A percentile compares a stretch with the other conserved stretches of the same genome.
These are phyloP conservation scores for Saururus chinensis DNA, from an alignment of 164 flowering plant genomes.

Conservation along the genomic window DNA sequence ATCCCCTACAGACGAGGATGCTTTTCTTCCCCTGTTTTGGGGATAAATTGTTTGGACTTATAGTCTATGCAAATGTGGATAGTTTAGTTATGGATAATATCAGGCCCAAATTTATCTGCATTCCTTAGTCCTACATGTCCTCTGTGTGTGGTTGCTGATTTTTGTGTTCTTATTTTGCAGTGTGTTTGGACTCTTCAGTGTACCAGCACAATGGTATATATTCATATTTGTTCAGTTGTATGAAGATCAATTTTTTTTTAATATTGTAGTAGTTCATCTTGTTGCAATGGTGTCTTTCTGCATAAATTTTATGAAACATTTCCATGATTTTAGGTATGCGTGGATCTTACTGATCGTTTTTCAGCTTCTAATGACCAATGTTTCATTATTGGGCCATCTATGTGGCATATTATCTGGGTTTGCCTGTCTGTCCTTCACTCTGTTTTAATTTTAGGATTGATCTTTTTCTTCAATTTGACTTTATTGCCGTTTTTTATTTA, in stretches of 20 bases:
- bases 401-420: slow-evolving; percentile 98
- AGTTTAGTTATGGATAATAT: too few species aligned
- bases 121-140: too few species aligned
- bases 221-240: background rate
- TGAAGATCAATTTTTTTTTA: background rate
- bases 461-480: background rate
- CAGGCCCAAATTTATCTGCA: too few species aligned
- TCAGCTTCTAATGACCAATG: slow-evolving; percentile 90
- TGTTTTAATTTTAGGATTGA: background rate
- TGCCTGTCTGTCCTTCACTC: slow-evolving; percentile 57
- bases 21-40: too few species aligned
- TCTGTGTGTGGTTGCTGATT: background rate
- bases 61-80: too few species aligned
- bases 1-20: too few species aligned
- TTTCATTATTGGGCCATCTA: slow-evolving; percentile 90
- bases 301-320: background rate
- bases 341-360: slow-evolving; percentile 75
- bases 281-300: background rate
- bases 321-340: slow-evolving; percentile 47
- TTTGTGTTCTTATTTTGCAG: slow-evolving; percentile 35
- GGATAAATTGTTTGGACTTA: too few species aligned
- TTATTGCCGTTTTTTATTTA: background rate
- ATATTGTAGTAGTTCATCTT: background rate
- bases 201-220: slow-evolving; percentile 81
- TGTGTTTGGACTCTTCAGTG: slow-evolving; percentile 91